Base-by-base conservation (phyloP, 208 protist species). In the Wallacemonas sp. region DNA sequence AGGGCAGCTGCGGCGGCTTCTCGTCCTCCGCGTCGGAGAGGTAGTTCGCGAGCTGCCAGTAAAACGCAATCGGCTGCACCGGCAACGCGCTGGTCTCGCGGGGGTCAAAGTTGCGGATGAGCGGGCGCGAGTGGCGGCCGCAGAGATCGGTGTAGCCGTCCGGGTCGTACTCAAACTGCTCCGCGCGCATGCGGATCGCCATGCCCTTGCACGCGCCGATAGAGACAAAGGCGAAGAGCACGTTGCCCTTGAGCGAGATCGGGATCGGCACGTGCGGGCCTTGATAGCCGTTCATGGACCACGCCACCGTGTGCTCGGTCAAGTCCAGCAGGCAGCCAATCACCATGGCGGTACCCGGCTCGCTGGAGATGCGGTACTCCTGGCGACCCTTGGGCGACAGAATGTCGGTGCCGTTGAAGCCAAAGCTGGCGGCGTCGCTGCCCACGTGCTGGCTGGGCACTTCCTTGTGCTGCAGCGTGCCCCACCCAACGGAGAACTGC, bases 281-380 rank as follows among this genome's bases (percentile, higher is more conserved):
- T 14, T 84, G 65, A 18, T 74, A 66, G 26, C 91, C 91, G 63
- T 97, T 89, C 38, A 93, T 76, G 23, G 91, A 97, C 89, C 91
- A 97, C 1, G 88, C 86, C 28, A 85, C 88, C 26, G 81, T 76
- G 36, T 81, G 74, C 39, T 84, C 76, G 55, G 82, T 72, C 82
- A 94, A 84, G 74, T 94, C 82, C 38, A 97, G 81, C 63, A 97
- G 65, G 48, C 89, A 97, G 10, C 91, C 91, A 55, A 97, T 74
- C 57, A 94, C 87, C 7, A 64, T 76, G 18, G 77, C 76, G 1
- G 83, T 74, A 14, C 54, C 64, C 20, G 83, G 72, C 45, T 89
- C 83, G 44, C 65, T 67, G 38, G 67, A 68, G 38, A 90, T 76
- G 65, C 86, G 86, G 77, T 97, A 97, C 73, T 94, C 86, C 66